These are phyloP conservation scores for Salix exigua DNA, from an alignment of 345 rosid species.

Conservation along the genomic window DNA sequence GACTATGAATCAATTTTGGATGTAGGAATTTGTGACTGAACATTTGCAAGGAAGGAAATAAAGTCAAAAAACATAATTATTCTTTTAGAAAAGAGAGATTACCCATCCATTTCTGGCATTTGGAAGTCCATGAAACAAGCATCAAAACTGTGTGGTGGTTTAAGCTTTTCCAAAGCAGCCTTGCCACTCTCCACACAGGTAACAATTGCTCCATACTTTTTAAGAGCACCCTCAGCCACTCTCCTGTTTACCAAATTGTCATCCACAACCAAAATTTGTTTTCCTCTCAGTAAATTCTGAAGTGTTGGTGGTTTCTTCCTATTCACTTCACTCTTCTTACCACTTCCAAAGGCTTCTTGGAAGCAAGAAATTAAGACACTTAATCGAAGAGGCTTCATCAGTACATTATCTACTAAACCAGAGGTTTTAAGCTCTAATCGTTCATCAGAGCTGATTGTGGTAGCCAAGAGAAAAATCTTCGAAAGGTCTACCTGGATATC, in stretches of 20 bases:
- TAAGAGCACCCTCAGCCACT: constrained; percentile 90
- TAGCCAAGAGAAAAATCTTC: constrained; percentile 54
- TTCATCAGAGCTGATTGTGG: constrained; percentile 39
- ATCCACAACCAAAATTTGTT: constrained; percentile 77
- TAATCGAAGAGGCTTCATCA: constrained; percentile 69
- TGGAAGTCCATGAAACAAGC: constrained; percentile 98
- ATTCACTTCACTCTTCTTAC: constrained; percentile 44
- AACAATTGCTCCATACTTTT: constrained; percentile 73
- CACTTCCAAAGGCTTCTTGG: constrained; percentile 66
- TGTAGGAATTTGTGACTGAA: neutral
- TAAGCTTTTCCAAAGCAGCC: constrained; percentile 59
- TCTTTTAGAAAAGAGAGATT: constrained; percentile 14
- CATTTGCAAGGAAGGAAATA: neutral
- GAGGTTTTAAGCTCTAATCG: constrained; percentile 46
- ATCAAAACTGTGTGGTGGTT: constrained; percentile 76
- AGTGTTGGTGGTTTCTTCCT: constrained; percentile 45
- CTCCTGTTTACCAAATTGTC: constrained; percentile 82
- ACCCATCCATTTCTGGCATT: constrained; percentile 99
- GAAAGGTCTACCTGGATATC: constrained; percentile 29
- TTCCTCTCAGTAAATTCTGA: constrained; percentile 55
- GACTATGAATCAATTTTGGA: neutral
- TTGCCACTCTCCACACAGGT: constrained; percentile 80
- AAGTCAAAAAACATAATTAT: neutral
- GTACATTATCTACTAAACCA: constrained; percentile 51
- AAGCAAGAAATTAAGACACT: constrained; percentile 59